Base-by-base conservation (phyloP, 495 filamentous ascomycete genomes). In the Podospora comata region DNA sequence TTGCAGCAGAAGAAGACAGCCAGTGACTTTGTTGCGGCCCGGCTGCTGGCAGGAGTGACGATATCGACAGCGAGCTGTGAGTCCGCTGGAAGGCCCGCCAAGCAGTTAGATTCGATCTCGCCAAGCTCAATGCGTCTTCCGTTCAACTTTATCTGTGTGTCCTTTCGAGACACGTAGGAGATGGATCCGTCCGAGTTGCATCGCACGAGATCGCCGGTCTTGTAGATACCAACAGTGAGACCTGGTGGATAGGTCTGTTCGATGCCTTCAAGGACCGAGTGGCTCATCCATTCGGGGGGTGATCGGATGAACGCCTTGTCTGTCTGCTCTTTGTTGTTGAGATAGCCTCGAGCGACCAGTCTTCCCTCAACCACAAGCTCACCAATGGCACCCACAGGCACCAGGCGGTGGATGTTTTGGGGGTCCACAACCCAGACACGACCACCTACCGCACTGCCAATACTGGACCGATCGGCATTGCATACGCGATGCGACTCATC, bases 391-490 rank as follows among this genome's bases (percentile, higher is more conserved):
- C 87, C 86, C 6, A 87, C 39, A 0, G 85, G 85, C 0, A 78
- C 76, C 1, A 90, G 74, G 2, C 76, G 72, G 62, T 86, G 60
- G 27, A 82, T 77, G 60, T 86, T 75, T 2, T 83, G 77, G 0
- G 82, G 72, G 65, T 89, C 84, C 18, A 86, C 80, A 23, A 89
- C 81, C 87, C 86, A 89, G 0, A 84, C 81, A 26, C 72, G 60
- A 76, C 75, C 64, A 73, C 83, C 75, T 66, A 83, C 57, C 69
- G 80, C 72, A 77, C 81, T 75, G 0, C 87, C 86, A 64, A 89
- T 67, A 77, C 83, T 28, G 75, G 76, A 28, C 6, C 63, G 15
- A 59, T 74, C 68, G 55, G 60, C 27, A 64, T 70, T 60, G 70
- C 44, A 39, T 32, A 75, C 58, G 20, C 30, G 27, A 30, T 65